Base-by-base conservation (phyloP, 257 asterid species). In the Solanum phureja region DNA sequence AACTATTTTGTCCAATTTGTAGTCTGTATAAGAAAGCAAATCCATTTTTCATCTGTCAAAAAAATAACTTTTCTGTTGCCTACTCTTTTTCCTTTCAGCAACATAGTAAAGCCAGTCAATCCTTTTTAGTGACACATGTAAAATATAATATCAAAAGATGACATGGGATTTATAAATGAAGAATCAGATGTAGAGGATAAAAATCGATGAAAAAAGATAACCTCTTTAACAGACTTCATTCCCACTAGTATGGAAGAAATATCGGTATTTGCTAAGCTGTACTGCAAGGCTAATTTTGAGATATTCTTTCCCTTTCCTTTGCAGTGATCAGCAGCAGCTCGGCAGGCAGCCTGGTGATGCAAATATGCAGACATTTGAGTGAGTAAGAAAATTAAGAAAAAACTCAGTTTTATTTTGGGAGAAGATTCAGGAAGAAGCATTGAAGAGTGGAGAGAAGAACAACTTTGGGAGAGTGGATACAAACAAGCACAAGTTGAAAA, bases 141-240 rank as follows among this genome's bases (percentile, higher is more conserved):
- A 42, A 40, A 42, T n/a, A 77, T 24, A 42, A 13, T 14, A 79
- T 77, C 62, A 81, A 46, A 49, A 9, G 44, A 52, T 81, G 19
- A 9, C 69, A 9, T 18, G 11, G 8, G 42, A 46, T 49, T 46
- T 13, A 81, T 46, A 81, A 81, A 27, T 86, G 73, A 73, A 49
- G 73, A 73, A 73, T 23, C 27, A 71, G 34, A 42, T 37, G 85
- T 18, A 68, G 87, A 69, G 11, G 12, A 49, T 35, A 18, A 40
- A 69, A 83, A 42, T 64, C 13, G 38, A 18, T n/a, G 35, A 74
- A 92, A 88, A 38, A 52, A 13, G 40, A 46, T 76, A 84, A 95
- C 99, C 98, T 97, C 98, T 88, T 90, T 86, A 71, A 93, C 92
- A 29, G 99, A 97, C 90, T 91, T 92, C 99, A 97, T 97, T 66